These are phyloP conservation scores for Hypoxylon sp. DNA, from an alignment of 2,329 filamentous ascomycete genomes.

Conservation along the genomic window DNA sequence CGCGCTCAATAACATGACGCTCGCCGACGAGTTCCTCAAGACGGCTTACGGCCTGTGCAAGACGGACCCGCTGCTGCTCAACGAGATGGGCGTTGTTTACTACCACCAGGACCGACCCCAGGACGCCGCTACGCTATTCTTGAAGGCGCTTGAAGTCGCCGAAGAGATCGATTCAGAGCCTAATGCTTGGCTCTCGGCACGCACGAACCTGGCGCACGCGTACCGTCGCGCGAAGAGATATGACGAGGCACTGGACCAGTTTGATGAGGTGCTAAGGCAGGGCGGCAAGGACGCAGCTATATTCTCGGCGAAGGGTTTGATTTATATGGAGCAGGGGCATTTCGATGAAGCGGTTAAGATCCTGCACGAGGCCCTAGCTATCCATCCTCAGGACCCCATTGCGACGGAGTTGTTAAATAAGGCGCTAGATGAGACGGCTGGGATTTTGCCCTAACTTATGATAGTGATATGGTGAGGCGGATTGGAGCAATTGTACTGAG, in stretches of 20 bases:
- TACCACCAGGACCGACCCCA: constrained; percentile 89
- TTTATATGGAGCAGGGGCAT: constrained; percentile 82
- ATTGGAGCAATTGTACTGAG: constrained; percentile 10
- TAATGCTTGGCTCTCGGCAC: constrained; percentile 84
- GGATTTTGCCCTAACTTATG: constrained; percentile 48
- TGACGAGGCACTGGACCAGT: constrained; percentile 81
- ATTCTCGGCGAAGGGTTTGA: constrained; percentile 86
- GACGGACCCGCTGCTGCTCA: constrained; percentile 89
- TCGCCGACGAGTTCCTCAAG: constrained; percentile 94
- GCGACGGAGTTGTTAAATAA: constrained; percentile 83
- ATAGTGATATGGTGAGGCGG: neutral
- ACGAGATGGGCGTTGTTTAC: constrained; percentile 95
- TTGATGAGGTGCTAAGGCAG: constrained; percentile 87
- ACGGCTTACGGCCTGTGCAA: constrained; percentile 87
- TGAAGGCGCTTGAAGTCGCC: constrained; percentile 81
- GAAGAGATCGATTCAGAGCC: constrained; percentile 86
- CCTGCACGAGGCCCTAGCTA: constrained; percentile 86
- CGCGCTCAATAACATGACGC: constrained; percentile 91
- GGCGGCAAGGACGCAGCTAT: constrained; percentile 84
- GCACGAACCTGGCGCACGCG: constrained; percentile 91
- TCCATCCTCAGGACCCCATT: constrained; percentile 84
- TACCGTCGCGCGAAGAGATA: constrained; percentile 80
- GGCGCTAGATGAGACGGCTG: constrained; percentile 75
- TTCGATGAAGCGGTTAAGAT: constrained; percentile 84
- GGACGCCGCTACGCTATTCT: constrained; percentile 83